Percentiles rank a stretch among this genome's conserved stretches.
Evolutionary conservation across 2,329 filamentous ascomycete genomes (phyloP).

Genomic region (Ophidiomyces ophidiicola): DNA sequence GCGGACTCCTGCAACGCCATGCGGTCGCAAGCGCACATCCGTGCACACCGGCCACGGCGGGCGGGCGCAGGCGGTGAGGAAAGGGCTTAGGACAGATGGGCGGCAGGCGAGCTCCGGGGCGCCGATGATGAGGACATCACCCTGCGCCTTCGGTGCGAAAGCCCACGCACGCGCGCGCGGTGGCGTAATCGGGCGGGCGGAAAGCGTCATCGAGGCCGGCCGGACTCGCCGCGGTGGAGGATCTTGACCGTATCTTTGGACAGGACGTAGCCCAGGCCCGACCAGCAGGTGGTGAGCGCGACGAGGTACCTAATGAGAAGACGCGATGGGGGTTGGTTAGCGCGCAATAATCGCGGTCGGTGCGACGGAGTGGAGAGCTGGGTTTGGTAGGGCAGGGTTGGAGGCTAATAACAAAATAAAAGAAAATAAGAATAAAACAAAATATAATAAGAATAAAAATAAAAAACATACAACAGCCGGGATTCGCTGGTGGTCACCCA

Average conservation of each 20-base stretch:
- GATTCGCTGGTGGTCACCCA: conserved; percentile 40
- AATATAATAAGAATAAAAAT: conserved; percentile 11
- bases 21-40: too few species aligned
- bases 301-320: conserved; percentile 63
- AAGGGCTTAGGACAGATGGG: too few species aligned
- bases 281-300: conserved; percentile 82
- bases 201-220: conserved; percentile 15
- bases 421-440: conserved; percentile 11
- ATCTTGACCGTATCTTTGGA: conserved; percentile 89
- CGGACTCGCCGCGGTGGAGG: conserved; percentile 39
- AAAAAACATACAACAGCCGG: conserved; percentile 35
- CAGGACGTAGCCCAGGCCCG: conserved; percentile 81
- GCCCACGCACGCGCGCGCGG: too few species aligned
- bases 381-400: too few species aligned
- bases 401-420: conserved; percentile 1
- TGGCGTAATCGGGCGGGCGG: conserved; percentile 1
- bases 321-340: not conserved
- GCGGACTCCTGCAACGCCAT: too few species aligned
- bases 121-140: too few species aligned
- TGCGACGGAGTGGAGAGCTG: too few species aligned
- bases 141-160: too few species aligned
- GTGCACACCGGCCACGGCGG: too few species aligned
- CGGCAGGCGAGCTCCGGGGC: too few species aligned
- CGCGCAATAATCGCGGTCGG: too few species aligned
- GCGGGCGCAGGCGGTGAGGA: too few species aligned